Conservation (phyloP, 169 alveolate species). For the Babesia bigemina region DNA sequence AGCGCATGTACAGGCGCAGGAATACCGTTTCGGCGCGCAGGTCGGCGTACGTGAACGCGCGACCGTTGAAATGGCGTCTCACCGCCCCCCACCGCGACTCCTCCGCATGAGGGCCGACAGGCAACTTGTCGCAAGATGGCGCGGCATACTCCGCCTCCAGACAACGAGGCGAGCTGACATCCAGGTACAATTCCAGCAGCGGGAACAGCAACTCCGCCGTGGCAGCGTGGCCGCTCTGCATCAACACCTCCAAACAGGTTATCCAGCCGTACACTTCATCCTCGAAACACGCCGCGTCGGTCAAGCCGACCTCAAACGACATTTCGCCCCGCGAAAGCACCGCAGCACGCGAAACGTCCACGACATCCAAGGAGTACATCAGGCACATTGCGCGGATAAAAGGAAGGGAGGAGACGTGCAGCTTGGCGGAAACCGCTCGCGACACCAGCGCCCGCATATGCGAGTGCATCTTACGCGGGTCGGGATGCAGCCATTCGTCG, state of each 20-base stretch:
- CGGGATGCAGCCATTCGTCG: not conserved
- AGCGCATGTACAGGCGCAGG: conserved; percentile 20
- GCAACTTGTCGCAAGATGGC: not conserved
- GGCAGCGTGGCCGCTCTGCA: conserved; percentile 43
- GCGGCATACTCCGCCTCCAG: conserved; percentile 15
- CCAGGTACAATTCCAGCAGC: conserved; percentile 38
- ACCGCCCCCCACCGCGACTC: conserved; percentile 10
- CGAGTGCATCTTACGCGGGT: not conserved
- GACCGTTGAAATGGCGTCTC: conserved; percentile 27
- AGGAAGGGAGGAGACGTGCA: conserved; percentile 15
- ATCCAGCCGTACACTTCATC: conserved; percentile 68
- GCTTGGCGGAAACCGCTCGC: conserved; percentile 11
- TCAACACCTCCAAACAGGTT: conserved; percentile 41
- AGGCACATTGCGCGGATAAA: conserved; percentile 1
- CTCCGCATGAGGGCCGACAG: not conserved
- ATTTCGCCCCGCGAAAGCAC: not conserved
- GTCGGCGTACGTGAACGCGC: conserved; percentile 7
- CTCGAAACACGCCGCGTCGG: conserved; percentile 11
- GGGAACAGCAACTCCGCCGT: conserved; percentile 40
- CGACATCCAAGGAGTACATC: conserved; percentile 12
- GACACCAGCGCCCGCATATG: not conserved
- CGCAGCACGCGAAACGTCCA: conserved; percentile 5
- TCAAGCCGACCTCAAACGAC: not conserved
- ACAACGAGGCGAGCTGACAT: conserved; percentile 6
- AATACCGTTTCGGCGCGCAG: conserved; percentile 25